Percentiles rank a stretch among this genome's conserved stretches.
phyloP scores from a whole-genome alignment of 1,284 basidiomycete species.

The Rhodofomes roseus region DNA sequence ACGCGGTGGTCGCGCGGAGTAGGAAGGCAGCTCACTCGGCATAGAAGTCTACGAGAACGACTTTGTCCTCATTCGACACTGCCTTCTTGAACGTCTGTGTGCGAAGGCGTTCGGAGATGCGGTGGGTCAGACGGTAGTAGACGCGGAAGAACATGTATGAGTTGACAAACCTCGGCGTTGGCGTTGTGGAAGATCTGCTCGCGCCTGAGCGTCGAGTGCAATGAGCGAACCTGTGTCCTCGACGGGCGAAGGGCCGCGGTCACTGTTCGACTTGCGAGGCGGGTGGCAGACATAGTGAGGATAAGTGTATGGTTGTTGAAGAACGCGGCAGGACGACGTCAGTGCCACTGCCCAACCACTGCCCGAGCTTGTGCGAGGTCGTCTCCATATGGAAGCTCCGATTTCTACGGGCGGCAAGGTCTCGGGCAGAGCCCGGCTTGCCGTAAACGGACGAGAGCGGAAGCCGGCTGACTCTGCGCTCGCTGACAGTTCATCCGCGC shows the following conservation, averaged over 20 bases:
- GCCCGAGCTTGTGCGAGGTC: not conserved
- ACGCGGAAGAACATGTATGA: not conserved
- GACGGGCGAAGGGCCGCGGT: not conserved
- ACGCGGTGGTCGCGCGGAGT: not conserved
- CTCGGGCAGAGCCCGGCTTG: too few relatives aligned
- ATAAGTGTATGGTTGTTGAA: too few relatives aligned
- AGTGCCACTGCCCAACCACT: too few relatives aligned
- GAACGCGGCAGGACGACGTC: too few relatives aligned
- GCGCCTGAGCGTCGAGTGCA: conserved; percentile 25
- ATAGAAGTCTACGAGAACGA: conserved; percentile 73
- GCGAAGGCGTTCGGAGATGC: too few relatives aligned
- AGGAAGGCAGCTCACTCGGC: conserved; percentile 52
- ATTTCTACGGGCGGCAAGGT: not conserved
- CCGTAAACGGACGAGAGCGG: too few relatives aligned
- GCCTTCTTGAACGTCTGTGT: conserved; percentile 47
- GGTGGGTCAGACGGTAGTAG: not conserved
- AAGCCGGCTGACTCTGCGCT: too few relatives aligned
- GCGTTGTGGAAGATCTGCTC: conserved; percentile 33
- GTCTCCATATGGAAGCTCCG: not conserved
- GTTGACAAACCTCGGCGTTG: conserved; percentile 27
- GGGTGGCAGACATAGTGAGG: not conserved
- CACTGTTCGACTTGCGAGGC: not conserved
- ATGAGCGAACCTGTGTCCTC: conserved; percentile 4
- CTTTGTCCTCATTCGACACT: conserved; percentile 39
- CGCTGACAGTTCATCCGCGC: not conserved